Percentiles rank a stretch among this genome's conserved stretches.
These are phyloP conservation scores for Colletotrichum costaricense DNA, from an alignment of 2,329 filamentous ascomycete genomes.

Conservation along the genomic window DNA sequence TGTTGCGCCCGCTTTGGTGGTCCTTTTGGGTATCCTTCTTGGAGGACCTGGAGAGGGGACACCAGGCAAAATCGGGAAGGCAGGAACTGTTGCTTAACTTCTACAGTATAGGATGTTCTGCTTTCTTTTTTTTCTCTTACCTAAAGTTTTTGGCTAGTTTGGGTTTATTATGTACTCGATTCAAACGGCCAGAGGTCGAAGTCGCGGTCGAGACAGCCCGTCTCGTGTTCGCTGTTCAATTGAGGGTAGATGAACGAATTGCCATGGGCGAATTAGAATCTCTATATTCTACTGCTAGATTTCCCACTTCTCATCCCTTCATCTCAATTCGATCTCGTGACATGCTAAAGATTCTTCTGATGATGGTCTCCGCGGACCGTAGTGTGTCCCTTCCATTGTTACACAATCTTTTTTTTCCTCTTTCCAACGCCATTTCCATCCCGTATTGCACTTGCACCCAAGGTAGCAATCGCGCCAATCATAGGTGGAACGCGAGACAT, in stretches of 20 bases:
- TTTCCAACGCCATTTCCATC: not conserved
- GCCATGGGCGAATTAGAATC: not conserved
- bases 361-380: too few relatives aligned
- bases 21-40: not conserved
- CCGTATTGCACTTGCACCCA: not conserved
- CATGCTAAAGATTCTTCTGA: not conserved
- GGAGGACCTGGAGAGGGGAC: not conserved
- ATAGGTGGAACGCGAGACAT: not conserved
- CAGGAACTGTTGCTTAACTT: not conserved
- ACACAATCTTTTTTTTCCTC: not conserved
- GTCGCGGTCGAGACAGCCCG: not conserved
- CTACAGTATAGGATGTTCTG: not conserved
- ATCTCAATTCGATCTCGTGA: not conserved
- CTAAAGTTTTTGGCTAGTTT: constrained; percentile 9
- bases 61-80: constrained; percentile 27
- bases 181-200: not conserved
- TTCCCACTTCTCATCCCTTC: not conserved
- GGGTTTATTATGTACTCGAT: not conserved
- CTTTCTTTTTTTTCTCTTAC: not conserved
- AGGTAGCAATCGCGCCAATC: constrained; percentile 6
- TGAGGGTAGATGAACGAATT: not conserved
- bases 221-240: constrained; percentile 9
- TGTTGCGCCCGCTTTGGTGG: not conserved
- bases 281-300: not conserved
- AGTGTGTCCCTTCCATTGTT: not conserved